These are phyloP conservation scores for Aspergillus puulaauensis DNA, from an alignment of 2,329 filamentous ascomycete species.

Conservation along the genomic window DNA sequence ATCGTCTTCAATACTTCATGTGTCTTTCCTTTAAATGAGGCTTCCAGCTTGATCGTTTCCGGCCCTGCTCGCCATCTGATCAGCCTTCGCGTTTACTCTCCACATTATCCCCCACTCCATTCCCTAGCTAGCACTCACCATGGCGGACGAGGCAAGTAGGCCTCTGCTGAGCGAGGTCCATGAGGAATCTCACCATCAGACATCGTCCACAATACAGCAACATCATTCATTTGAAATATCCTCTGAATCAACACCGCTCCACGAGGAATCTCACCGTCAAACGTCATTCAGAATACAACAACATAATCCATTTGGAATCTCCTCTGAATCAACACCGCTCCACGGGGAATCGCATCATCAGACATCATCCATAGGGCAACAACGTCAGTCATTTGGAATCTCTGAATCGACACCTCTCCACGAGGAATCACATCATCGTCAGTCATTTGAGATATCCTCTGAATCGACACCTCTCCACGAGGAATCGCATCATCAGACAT, in stretches of 20 bases:
- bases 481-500: constrained; percentile 16
- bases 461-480: constrained; percentile 12
- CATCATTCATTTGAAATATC: too few species aligned
- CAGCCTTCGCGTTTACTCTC: constrained; percentile 6
- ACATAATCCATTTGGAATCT: constrained; percentile 31
- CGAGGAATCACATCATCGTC: too few species aligned
- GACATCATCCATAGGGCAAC: constrained; percentile 17
- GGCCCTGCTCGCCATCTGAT: constrained; percentile 7
- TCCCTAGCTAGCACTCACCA: constrained; percentile 17
- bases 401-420: constrained; percentile 42
- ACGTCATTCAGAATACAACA: constrained; percentile 17
- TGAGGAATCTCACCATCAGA: constrained; percentile 12
- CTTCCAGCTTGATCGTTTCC: not conserved
- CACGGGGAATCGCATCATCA: constrained; percentile 15
- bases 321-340: constrained; percentile 44
- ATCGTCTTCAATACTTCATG: not conserved
- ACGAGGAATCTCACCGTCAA: constrained; percentile 15
- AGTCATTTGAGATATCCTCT: too few species aligned
- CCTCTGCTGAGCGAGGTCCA: constrained; percentile 30
- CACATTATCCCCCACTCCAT: constrained; percentile 9
- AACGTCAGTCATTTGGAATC: constrained; percentile 30
- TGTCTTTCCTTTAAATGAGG: not conserved
- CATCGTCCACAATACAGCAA: too few species aligned
- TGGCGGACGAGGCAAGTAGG: constrained; percentile 35
- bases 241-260: constrained; percentile 12